Evolutionary conservation across 805 yeast species (phyloP).

Genomic region (Lachancea fermentati): DNA sequence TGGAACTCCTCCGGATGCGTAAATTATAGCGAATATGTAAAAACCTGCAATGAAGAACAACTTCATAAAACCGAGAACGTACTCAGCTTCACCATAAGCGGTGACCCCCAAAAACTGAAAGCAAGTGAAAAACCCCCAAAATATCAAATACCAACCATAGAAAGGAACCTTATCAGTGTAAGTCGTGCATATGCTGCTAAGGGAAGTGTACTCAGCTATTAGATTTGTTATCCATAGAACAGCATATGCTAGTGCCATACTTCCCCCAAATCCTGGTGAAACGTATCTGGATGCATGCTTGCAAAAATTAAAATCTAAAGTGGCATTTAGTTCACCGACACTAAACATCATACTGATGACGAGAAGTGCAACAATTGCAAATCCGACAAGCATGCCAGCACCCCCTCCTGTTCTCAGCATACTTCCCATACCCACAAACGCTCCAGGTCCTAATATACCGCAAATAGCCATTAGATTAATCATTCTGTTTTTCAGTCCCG

Average conservation of each 20-base stretch:
- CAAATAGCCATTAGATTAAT: constrained; percentile 7
- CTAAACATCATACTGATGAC: constrained; percentile 14
- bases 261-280: constrained; percentile 12
- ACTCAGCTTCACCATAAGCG: constrained; percentile 46
- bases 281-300: constrained; percentile 9
- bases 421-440: constrained; percentile 10
- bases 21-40: constrained; percentile 47
- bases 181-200: constrained; percentile 6
- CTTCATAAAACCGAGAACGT: constrained; percentile 60
- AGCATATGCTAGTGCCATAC: constrained; percentile 11
- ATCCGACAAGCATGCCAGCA: constrained; percentile 12
- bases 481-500: constrained; percentile 12
- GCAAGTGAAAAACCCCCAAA: constrained; percentile 12
- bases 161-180: constrained; percentile 16
- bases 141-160: constrained; percentile 14
- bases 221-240: constrained; percentile 12
- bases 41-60: constrained; percentile 58
- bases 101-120: constrained; percentile 45
- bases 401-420: constrained; percentile 13
- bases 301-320: constrained; percentile 9
- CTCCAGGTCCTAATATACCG: constrained; percentile 9
- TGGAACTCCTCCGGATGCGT: constrained; percentile 63
- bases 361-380: constrained; percentile 13
- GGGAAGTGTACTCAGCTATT: constrained; percentile 7
- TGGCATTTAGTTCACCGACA: constrained; percentile 14